These are phyloP conservation scores for Sugiyamaella qingdaonensis DNA, from an alignment of 805 yeast genomes.

Conservation along the genomic window DNA sequence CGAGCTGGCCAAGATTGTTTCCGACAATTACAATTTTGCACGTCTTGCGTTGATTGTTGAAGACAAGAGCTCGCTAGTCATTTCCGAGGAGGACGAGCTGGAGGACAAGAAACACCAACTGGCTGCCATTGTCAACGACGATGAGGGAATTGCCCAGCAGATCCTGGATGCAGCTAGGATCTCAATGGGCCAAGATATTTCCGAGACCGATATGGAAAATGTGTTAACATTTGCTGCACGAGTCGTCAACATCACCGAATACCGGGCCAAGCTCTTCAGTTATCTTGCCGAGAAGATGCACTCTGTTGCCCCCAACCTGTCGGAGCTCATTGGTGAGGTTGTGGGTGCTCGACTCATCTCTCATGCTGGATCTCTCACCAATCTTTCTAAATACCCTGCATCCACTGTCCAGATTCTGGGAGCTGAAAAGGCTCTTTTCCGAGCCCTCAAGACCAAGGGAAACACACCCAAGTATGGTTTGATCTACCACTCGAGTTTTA, in stretches of 20 bases:
- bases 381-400: constrained; percentile 96
- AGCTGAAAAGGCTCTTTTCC: constrained; percentile 94
- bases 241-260: constrained; percentile 86
- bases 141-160: constrained; percentile 86
- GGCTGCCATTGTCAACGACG: constrained; percentile 86
- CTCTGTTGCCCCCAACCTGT: constrained; percentile 94
- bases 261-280: constrained; percentile 76
- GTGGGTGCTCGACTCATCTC: constrained; percentile 98
- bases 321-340: constrained; percentile 96
- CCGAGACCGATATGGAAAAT: constrained; percentile 90
- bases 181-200: constrained; percentile 98
- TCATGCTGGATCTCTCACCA: constrained; percentile 96
- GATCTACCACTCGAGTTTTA: constrained; percentile 90
- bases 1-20: constrained; percentile 85
- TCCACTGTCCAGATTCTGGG: constrained; percentile 97
- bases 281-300: constrained; percentile 95
- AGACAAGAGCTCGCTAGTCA: constrained; percentile 75
- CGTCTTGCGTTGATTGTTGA: constrained; percentile 73
- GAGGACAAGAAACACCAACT: constrained; percentile 66
- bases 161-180: constrained; percentile 92
- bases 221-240: constrained; percentile 88
- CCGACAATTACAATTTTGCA: constrained; percentile 85
- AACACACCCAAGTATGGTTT: constrained; percentile 96
- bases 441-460: constrained; percentile 95
- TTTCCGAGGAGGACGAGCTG: constrained; percentile 39